phyloP scores from a whole-genome alignment of 768 basidiomycete genomes.

The Cystobasidium tubakii region DNA sequence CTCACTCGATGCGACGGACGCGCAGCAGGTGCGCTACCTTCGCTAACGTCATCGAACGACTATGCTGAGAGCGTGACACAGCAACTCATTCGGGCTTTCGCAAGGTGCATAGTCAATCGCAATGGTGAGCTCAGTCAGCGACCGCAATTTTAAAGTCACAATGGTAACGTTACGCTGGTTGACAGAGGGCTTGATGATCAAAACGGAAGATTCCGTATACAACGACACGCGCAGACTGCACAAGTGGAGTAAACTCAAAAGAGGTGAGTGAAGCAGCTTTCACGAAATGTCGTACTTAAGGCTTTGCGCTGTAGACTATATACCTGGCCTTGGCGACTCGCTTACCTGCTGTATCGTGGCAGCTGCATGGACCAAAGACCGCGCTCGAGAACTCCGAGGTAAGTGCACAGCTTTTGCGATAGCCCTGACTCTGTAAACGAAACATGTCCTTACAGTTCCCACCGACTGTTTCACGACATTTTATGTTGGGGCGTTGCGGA shows the following conservation, averaged over 20 bases:
- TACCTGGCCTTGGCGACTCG: slow-evolving; percentile 73
- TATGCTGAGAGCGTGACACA: background rate
- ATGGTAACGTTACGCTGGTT: slow-evolving; percentile 29
- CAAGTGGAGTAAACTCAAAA: slow-evolving; percentile 73
- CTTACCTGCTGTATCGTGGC: slow-evolving; percentile 72
- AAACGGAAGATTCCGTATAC: slow-evolving; percentile 65
- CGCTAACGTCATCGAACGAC: too few relatives aligned
- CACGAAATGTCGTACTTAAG: background rate
- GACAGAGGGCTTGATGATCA: slow-evolving; percentile 61
- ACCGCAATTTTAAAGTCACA: too few relatives aligned
- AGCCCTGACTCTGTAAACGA: slow-evolving; percentile 14
- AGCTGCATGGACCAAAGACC: slow-evolving; percentile 62
- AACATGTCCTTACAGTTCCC: slow-evolving; percentile 55
- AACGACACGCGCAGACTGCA: slow-evolving; percentile 55
- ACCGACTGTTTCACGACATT: background rate
- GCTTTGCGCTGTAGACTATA: slow-evolving; percentile 59
- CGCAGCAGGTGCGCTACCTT: slow-evolving; percentile 50
- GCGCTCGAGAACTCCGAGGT: slow-evolving; percentile 70
- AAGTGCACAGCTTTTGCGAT: slow-evolving; percentile 32
- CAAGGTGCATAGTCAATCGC: slow-evolving; percentile 25
- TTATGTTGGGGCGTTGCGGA: background rate
- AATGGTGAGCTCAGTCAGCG: slow-evolving; percentile 27
- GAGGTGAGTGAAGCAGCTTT: slow-evolving; percentile 33
- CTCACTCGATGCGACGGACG: background rate
- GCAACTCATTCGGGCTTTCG: slow-evolving; percentile 9